Percentiles rank a stretch among this genome's conserved stretches.
Evolutionary conservation across 1,139 yeast species (phyloP).

Genomic region (Pichiaceae sp.): DNA sequence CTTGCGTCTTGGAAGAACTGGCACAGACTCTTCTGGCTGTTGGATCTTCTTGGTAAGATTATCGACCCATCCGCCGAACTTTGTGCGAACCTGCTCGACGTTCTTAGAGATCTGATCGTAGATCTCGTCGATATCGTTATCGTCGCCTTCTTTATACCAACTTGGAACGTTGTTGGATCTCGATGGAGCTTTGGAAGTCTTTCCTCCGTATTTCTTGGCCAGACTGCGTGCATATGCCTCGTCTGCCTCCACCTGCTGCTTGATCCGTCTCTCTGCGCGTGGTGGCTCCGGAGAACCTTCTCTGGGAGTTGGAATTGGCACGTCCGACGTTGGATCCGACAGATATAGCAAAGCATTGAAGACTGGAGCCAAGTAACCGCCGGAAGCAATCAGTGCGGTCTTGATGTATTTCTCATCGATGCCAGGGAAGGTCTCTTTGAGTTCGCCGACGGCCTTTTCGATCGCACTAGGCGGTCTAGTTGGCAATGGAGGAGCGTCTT

Average conservation of each 20-base stretch:
- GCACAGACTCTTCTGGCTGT: constrained; percentile 15
- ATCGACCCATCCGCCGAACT: constrained; percentile 76
- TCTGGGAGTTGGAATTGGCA: constrained; percentile 40
- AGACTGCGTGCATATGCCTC: constrained; percentile 76
- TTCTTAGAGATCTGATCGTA: constrained; percentile 67
- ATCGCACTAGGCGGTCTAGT: constrained; percentile 59
- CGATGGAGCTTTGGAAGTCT: not conserved
- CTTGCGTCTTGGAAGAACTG: constrained; percentile 6
- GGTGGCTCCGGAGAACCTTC: constrained; percentile 13
- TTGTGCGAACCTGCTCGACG: constrained; percentile 73
- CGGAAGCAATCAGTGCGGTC: constrained; percentile 80
- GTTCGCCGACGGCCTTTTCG: constrained; percentile 40
- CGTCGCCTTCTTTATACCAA: constrained; percentile 20
- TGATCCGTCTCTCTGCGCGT: constrained; percentile 6
- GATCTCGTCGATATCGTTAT: constrained; percentile 41
- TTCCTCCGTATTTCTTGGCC: constrained; percentile 56
- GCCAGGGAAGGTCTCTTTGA: constrained; percentile 77
- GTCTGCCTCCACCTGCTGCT: constrained; percentile 58
- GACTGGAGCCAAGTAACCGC: constrained; percentile 74
- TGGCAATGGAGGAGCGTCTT: constrained; percentile 59
- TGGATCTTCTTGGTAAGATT: constrained; percentile 55
- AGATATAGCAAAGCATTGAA: constrained; percentile 78
- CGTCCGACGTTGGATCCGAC: constrained; percentile 67
- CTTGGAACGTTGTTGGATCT: constrained; percentile 9
- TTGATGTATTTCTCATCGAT: constrained; percentile 62